phyloP scores from a whole-genome alignment of 495 filamentous ascomycete genomes.

The Xylona heveae region DNA sequence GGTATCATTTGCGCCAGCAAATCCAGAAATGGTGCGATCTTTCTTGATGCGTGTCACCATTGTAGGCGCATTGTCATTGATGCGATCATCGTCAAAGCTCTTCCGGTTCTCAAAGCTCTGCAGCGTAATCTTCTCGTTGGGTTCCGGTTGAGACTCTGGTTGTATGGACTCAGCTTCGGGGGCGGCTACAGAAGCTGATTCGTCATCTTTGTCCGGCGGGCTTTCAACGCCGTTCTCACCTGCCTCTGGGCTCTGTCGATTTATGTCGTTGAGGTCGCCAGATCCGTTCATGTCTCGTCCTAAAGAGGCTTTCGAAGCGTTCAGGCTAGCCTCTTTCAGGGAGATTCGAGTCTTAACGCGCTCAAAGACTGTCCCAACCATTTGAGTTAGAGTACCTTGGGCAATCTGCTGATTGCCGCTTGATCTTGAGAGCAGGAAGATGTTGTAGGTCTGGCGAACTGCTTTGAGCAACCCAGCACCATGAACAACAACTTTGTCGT shows the following conservation, averaged over 20 bases:
- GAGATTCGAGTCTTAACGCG: slow-evolving; percentile 70
- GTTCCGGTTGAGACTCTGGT: slow-evolving; percentile 36
- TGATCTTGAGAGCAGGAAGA: slow-evolving; percentile 84
- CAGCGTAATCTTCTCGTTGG: slow-evolving; percentile 63
- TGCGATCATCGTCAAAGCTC: slow-evolving; percentile 74
- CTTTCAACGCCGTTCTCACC: slow-evolving; percentile 21
- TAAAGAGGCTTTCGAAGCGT: slow-evolving; percentile 21
- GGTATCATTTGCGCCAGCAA: slow-evolving; percentile 14
- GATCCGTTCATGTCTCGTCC: slow-evolving; percentile 9
- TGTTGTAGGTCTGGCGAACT: slow-evolving; percentile 96
- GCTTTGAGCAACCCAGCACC: slow-evolving; percentile 92
- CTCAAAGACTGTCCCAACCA: slow-evolving; percentile 97
- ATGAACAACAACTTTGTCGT: slow-evolving; percentile 96
- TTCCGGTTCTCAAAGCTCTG: slow-evolving; percentile 91
- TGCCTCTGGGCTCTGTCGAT: slow-evolving; percentile 17
- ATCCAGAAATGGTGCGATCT: slow-evolving; percentile 32
- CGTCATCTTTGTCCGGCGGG: slow-evolving; percentile 14
- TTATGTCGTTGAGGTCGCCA: slow-evolving; percentile 20
- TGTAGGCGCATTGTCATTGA: slow-evolving; percentile 79
- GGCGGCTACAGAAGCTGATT: slow-evolving; percentile 19
- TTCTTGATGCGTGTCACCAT: slow-evolving; percentile 60
- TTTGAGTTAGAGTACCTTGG: slow-evolving; percentile 90
- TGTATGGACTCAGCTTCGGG: slow-evolving; percentile 29
- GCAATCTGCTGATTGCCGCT: slow-evolving; percentile 89
- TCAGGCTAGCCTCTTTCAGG: slow-evolving; percentile 55